phyloP scores from a whole-genome alignment of 2,329 filamentous ascomycete species.

The Stachybotrys chartarum region DNA sequence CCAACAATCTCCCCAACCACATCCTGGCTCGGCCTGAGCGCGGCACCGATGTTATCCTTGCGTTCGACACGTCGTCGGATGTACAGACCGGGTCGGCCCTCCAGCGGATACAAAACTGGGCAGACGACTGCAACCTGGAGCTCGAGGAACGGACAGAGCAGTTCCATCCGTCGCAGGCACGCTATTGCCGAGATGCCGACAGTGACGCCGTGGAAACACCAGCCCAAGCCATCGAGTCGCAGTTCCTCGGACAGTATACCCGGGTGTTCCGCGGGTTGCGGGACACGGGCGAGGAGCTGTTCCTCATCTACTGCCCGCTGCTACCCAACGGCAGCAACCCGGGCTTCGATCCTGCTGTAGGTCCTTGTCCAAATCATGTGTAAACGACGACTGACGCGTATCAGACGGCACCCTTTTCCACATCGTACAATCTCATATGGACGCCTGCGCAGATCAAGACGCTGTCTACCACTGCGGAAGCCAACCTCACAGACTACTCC shows the following conservation, averaged over 20 bases:
- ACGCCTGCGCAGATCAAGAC: conserved; percentile 9
- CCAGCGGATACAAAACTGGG: conserved; percentile 11
- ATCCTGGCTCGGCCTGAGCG: conserved; percentile 9
- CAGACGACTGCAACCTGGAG: conserved; percentile 9
- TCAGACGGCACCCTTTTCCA: conserved; percentile 11
- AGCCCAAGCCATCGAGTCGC: conserved; percentile 2
- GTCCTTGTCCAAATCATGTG: neutral
- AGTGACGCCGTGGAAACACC: rapidly evolving
- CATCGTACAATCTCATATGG: conserved; percentile 15
- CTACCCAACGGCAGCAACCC: conserved; percentile 8
- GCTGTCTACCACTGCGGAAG: conserved; percentile 4
- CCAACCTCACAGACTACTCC: conserved; percentile 8
- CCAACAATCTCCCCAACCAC: conserved; percentile 13
- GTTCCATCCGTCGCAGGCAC: neutral
- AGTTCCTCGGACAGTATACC: conserved; percentile 5
- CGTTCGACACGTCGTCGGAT: conserved; percentile 13
- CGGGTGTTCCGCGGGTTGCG: conserved; percentile 9
- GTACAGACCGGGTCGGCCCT: conserved; percentile 10
- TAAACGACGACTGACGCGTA: neutral
- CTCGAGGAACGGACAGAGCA: conserved; percentile 3
- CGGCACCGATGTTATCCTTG: conserved; percentile 9
- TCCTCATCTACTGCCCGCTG: conserved; percentile 11
- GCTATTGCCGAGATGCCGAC: rapidly evolving
- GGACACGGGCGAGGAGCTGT: conserved; percentile 4
- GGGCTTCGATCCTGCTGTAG: conserved; percentile 8